Evolutionary conservation across 2,329 filamentous ascomycete species (phyloP).

Genomic region (Acrodontium crateriforme): DNA sequence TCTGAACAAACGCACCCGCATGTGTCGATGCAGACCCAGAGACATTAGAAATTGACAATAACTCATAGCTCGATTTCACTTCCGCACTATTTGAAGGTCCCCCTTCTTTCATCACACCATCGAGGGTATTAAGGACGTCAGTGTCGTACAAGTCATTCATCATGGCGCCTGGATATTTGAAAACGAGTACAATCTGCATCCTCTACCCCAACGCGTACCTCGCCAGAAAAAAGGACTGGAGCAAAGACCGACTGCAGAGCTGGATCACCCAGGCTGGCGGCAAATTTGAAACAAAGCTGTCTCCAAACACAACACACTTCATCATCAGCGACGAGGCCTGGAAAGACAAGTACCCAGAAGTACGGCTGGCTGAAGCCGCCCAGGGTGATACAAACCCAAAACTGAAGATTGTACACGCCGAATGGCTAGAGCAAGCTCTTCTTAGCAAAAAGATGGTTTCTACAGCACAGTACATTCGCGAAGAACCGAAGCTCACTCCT

Average conservation of each 20-base stretch:
- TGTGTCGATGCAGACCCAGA: too few relatives aligned
- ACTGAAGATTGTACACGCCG: slow-evolving; percentile 29
- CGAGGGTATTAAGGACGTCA: too few relatives aligned
- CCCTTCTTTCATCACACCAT: too few relatives aligned
- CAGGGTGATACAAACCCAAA: too few relatives aligned
- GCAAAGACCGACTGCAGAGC: slow-evolving; percentile 29
- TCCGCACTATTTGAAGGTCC: too few relatives aligned
- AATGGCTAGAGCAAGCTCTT: slow-evolving; percentile 36
- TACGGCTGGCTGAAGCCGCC: too few relatives aligned
- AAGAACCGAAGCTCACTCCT: slow-evolving; percentile 6
- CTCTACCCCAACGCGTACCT: slow-evolving; percentile 4
- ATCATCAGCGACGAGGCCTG: slow-evolving; percentile 52
- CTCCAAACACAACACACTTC: slow-evolving; percentile 53
- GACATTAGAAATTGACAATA: too few relatives aligned
- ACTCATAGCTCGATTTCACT: too few relatives aligned
- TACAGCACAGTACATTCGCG: slow-evolving; percentile 24
- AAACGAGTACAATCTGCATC: slow-evolving; percentile 5
- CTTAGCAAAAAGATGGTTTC: too few relatives aligned
- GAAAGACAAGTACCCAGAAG: too few relatives aligned
- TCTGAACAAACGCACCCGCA: too few relatives aligned
- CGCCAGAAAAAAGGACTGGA: slow-evolving; percentile 8
- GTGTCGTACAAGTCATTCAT: too few relatives aligned
- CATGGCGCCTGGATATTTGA: slow-evolving; percentile 5
- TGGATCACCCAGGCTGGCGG: slow-evolving; percentile 57
- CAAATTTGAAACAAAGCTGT: slow-evolving; percentile 41